Evolutionary conservation across 202 grass and related monocot species (phyloP).

Genomic region (Brachypodium distachyon): DNA sequence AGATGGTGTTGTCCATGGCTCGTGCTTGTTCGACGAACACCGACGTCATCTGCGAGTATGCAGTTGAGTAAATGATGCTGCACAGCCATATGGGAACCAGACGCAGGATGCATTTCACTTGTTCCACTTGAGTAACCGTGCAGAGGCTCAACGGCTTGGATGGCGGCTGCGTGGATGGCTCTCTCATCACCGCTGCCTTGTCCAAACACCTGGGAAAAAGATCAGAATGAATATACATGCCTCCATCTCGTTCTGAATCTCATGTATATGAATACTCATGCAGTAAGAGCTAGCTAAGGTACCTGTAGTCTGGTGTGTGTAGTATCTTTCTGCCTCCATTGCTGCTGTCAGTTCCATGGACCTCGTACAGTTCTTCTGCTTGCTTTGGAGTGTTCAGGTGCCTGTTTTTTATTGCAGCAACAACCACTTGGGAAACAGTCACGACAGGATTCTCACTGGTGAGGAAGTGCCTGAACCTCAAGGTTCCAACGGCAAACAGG

Average conservation of each 20-base stretch:
- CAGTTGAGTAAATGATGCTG: slow-evolving; percentile 56
- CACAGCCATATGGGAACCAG: slow-evolving; percentile 63
- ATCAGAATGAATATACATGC: no score
- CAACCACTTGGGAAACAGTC: slow-evolving; percentile 38
- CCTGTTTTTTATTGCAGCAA: slow-evolving; percentile 34
- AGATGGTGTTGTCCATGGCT: slow-evolving; percentile 31
- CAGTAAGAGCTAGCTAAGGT: no score
- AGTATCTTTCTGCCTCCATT: slow-evolving; percentile 36
- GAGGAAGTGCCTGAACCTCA: slow-evolving; percentile 39
- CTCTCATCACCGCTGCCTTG: slow-evolving; percentile 41
- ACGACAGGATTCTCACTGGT: slow-evolving; percentile 31
- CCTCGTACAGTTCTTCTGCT: slow-evolving; percentile 32
- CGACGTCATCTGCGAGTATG: slow-evolving; percentile 62
- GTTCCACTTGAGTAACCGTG: slow-evolving; percentile 62
- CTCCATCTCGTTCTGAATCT: not conserved
- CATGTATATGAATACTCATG: not conserved
- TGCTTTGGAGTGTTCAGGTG: slow-evolving; percentile 7
- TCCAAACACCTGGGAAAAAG: slow-evolving; percentile 34
- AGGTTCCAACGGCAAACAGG: slow-evolving; percentile 40
- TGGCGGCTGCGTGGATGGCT: not conserved
- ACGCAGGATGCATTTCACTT: slow-evolving; percentile 46
- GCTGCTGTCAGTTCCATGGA: not conserved
- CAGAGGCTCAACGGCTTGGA: slow-evolving; percentile 27
- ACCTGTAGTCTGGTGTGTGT: slow-evolving; percentile 50
- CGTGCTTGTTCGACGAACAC: slow-evolving; percentile 59